Base-by-base conservation (phyloP, 306 rosid species). In the Prunus campanulata region DNA sequence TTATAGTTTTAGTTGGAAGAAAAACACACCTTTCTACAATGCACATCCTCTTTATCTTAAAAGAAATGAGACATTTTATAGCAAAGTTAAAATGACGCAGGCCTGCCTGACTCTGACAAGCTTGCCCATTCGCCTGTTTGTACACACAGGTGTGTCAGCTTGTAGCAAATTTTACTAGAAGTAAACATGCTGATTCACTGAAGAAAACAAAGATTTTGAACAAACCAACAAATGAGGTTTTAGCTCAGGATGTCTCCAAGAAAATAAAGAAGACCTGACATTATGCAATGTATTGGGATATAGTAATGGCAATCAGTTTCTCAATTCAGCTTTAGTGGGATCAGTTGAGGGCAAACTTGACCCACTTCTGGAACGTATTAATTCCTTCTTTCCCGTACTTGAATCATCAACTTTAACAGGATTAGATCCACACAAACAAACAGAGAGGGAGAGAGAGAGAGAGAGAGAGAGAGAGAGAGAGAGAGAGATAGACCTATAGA, bases 341-440 rank as follows among this genome's bases (percentile, higher is more conserved):
- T 39, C 76, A 11, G 68, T 27, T 60, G 69, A 76, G 74, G 84
- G 61, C 55, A 64, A 24, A 62, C 68, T 66, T 76, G 81, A 71
- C 74, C 88, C 75, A 73, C 79, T 66, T 77, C 71, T 24, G 68
- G 24, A 81, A 78, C 79, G 79, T 73, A 73, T 68, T 75, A 52
- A 79, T 11, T 29, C 55, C 80, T 29, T 13, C 61, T 73, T 72
- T 77, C 77, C 50, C 61, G 64, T 74, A 63, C 75, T 57, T 20
- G 27, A 77, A 66, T 27, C 54, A 35, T 62, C 35, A 70, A 71
- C 61, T 62, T 59, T 12, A 56, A 42, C 10, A 3, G 67, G 72
- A 44, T 68, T 66, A 30, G 52, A 55, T 71, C 59, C 62, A n/a
- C 57, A 42, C 68, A 48, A 27, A 63, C 73, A 47, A 72, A 16